phyloP scores from a whole-genome alignment of 148 eudicot species.

The Nepenthes mirabilis region DNA sequence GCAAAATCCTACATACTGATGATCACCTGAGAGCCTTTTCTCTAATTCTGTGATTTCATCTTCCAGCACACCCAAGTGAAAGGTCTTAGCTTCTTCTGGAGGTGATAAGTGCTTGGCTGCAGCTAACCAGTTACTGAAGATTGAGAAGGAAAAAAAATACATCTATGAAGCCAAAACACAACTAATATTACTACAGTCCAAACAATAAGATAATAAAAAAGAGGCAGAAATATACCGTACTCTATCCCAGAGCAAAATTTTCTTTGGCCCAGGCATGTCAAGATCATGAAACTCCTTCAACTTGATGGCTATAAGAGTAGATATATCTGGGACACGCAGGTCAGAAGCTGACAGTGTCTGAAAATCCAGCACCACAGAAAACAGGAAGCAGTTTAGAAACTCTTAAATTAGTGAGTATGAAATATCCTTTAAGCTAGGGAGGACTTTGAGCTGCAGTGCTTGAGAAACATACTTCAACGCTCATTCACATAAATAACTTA shows the following conservation, averaged over 20 bases:
- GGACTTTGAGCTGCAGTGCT: no score
- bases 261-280: slow-evolving; percentile 78
- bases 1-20: slow-evolving; percentile 58
- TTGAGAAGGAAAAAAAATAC: slow-evolving; percentile 4
- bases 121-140: slow-evolving; percentile 51
- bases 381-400: neutral
- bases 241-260: slow-evolving; percentile 55
- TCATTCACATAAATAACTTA: no score
- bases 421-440: no score
- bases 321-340: slow-evolving; percentile 67
- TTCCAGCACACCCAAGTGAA: slow-evolving; percentile 38
- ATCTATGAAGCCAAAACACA: neutral
- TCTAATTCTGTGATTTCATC: slow-evolving; percentile 57
- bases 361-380: slow-evolving; percentile 8
- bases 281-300: slow-evolving; percentile 77
- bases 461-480: no score
- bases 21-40: slow-evolving; percentile 27
- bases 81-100: slow-evolving; percentile 44
- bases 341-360: slow-evolving; percentile 86
- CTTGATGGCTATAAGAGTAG: slow-evolving; percentile 72
- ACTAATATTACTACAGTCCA: neutral
- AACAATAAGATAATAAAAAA: neutral
- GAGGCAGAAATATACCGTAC: slow-evolving; percentile 32
- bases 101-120: slow-evolving; percentile 41
- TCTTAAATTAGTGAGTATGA: neutral